phyloP scores from a whole-genome alignment of 768 basidiomycete species.

The Boletus patriciae region DNA sequence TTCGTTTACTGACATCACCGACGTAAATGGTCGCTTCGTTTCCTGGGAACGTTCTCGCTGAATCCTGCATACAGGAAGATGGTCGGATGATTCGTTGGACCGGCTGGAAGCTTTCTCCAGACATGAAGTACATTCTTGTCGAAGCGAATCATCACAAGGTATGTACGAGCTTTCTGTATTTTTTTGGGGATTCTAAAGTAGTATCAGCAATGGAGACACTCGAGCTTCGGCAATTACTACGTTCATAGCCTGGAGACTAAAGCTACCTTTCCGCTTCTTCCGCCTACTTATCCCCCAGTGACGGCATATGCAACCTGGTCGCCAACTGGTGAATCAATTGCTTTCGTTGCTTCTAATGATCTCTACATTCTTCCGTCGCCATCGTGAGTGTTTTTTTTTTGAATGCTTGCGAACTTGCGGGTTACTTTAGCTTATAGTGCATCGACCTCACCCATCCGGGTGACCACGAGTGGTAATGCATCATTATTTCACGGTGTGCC shows the following conservation, averaged over 20 bases:
- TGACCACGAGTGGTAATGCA: slow-evolving; percentile 79
- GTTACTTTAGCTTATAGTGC: slow-evolving; percentile 28
- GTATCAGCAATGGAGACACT: slow-evolving; percentile 91
- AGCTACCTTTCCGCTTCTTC: slow-evolving; percentile 66
- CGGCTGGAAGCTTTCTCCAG: slow-evolving; percentile 82
- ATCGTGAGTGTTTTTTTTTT: slow-evolving; percentile 44
- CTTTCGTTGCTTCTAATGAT: slow-evolving; percentile 85
- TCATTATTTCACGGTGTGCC: slow-evolving; percentile 93
- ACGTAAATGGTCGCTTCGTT: slow-evolving; percentile 45
- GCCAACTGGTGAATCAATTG: slow-evolving; percentile 76
- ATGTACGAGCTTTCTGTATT: slow-evolving; percentile 3
- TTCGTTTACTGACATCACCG: slow-evolving; percentile 54
- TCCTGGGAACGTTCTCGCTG: background rate
- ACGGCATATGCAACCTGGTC: slow-evolving; percentile 87
- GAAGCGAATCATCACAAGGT: slow-evolving; percentile 77
- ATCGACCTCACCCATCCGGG: slow-evolving; percentile 55
- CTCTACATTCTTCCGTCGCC: slow-evolving; percentile 78
- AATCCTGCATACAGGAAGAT: slow-evolving; percentile 44
- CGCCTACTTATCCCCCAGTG: slow-evolving; percentile 65
- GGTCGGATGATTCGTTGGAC: slow-evolving; percentile 51
- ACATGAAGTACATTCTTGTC: slow-evolving; percentile 87
- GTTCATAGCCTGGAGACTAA: slow-evolving; percentile 77
- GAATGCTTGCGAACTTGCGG: background rate
- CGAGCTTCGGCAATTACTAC: slow-evolving; percentile 89
- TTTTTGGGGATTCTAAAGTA: slow-evolving; percentile 5